Percentiles rank a stretch among this genome's conserved stretches.
Conservation (phyloP, 1,139 yeast species). For the Zygotorulaspora mrakii region DNA sequence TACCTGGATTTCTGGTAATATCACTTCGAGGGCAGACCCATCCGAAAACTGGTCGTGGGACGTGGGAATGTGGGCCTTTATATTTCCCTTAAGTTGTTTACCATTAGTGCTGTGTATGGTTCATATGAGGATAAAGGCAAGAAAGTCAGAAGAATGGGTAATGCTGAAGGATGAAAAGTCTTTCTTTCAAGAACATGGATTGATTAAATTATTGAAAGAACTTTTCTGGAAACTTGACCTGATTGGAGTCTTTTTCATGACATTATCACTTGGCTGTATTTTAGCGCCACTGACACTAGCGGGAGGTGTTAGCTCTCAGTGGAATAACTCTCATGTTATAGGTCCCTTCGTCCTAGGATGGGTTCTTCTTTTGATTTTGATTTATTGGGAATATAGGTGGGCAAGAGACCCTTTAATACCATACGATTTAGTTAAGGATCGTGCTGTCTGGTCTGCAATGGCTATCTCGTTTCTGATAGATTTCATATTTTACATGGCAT, state of each 20-base stretch:
- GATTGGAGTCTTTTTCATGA: conserved; percentile 49
- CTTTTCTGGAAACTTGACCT: conserved; percentile 50
- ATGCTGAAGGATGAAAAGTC: conserved; percentile 33
- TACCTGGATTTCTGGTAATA: conserved; percentile 66
- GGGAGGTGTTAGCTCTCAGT: conserved; percentile 50
- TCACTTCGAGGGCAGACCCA: conserved; percentile 40
- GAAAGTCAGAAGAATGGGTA: conserved; percentile 45
- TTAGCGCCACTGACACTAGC: conserved; percentile 52
- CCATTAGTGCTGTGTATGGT: conserved; percentile 51
- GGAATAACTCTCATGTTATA: conserved; percentile 56
- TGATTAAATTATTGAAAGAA: conserved; percentile 19
- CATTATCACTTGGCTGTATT: conserved; percentile 52
- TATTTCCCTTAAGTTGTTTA: conserved; percentile 56
- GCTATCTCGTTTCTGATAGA: conserved; percentile 39
- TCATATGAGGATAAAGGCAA: conserved; percentile 54
- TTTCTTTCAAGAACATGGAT: conserved; percentile 25
- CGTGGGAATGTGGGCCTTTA: conserved; percentile 72
- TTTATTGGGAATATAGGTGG: conserved; percentile 49
- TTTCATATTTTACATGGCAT: conserved; percentile 61
- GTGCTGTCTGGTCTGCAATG: conserved; percentile 63
- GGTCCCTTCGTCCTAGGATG: conserved; percentile 64
- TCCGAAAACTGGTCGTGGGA: conserved; percentile 57
- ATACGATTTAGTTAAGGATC: conserved; percentile 50
- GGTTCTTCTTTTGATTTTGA: conserved; percentile 49
- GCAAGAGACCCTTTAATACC: conserved; percentile 59